Conservation (phyloP, 2,329 filamentous ascomycete species). For the Claviceps pazoutovae region DNA sequence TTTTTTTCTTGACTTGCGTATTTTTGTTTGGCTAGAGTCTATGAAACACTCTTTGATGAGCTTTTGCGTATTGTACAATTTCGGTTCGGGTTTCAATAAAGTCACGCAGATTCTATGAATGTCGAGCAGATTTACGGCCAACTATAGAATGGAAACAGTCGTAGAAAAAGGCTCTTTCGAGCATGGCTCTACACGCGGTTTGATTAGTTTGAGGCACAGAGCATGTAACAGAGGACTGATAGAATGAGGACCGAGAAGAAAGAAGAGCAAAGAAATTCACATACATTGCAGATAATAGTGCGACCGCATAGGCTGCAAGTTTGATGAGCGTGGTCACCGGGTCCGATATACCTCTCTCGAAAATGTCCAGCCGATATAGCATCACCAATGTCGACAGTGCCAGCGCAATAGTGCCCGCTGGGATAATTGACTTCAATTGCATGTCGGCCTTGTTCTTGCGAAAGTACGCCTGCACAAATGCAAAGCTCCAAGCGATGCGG, state of each 20-base stretch:
- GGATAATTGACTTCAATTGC: slow-evolving; percentile 14
- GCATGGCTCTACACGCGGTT: slow-evolving; percentile 28
- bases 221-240: slow-evolving; percentile 5
- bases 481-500: slow-evolving; percentile 65
- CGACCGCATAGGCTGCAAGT: slow-evolving; percentile 33
- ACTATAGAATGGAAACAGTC: slow-evolving; percentile 33
- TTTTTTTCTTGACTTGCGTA: not conserved
- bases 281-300: slow-evolving; percentile 45
- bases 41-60: not conserved
- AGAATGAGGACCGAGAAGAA: not conserved
- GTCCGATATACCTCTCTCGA: slow-evolving; percentile 11
- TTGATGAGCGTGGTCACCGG: slow-evolving; percentile 27
- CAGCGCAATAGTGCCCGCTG: slow-evolving; percentile 13
- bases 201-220: slow-evolving; percentile 12
- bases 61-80: slow-evolving; percentile 1
- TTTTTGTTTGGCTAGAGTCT: not conserved
- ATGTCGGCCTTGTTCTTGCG: slow-evolving; percentile 23
- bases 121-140: slow-evolving; percentile 17
- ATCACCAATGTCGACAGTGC: slow-evolving; percentile 15
- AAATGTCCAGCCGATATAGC: slow-evolving; percentile 14
- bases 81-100: not conserved
- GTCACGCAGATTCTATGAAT: slow-evolving; percentile 9
- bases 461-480: slow-evolving; percentile 59
- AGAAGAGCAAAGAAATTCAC: slow-evolving; percentile 18
- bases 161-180: slow-evolving; percentile 40